These are phyloP conservation scores for Dentipellis fragilis DNA, from an alignment of 768 basidiomycete species.

Conservation along the genomic window DNA sequence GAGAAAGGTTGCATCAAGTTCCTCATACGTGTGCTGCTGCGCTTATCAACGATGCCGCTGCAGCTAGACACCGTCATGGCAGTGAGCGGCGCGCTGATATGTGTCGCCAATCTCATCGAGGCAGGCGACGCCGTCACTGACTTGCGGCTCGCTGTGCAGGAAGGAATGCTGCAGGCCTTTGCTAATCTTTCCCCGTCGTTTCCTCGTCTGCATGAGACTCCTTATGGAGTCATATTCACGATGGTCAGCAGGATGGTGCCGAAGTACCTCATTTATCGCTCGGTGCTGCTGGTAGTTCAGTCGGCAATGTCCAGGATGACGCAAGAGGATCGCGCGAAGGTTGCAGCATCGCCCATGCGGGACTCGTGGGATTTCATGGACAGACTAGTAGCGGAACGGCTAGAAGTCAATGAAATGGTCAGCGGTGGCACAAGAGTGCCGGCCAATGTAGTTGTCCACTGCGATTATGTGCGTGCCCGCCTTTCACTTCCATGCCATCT, in stretches of 20 bases:
- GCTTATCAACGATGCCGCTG: constrained; percentile 16
- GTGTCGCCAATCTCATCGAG: constrained; percentile 25
- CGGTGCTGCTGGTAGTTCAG: constrained; percentile 24
- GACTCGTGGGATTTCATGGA: constrained; percentile 20
- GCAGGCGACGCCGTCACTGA: constrained; percentile 29
- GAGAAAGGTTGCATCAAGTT: constrained; percentile 21
- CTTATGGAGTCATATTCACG: constrained; percentile 20
- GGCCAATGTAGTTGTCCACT: constrained; percentile 23
- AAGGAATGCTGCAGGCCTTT: constrained; percentile 24
- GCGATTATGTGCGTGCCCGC: constrained; percentile 27
- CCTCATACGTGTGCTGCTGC: constrained; percentile 22
- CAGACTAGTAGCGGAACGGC: constrained; percentile 19
- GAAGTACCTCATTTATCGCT: constrained; percentile 27
- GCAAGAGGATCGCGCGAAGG: constrained; percentile 10
- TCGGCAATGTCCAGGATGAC: constrained; percentile 17
- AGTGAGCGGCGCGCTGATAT: constrained; percentile 21
- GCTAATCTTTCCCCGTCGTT: constrained; percentile 21
- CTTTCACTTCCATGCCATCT: too few species aligned
- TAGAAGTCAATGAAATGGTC: too few species aligned
- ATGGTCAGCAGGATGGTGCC: constrained; percentile 22
- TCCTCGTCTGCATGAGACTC: constrained; percentile 19
- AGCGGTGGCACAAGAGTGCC: constrained; percentile 17
- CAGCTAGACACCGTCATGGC: constrained; percentile 16
- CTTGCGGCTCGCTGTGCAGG: constrained; percentile 22
- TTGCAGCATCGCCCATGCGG: constrained; percentile 16